Evolutionary conservation across 441 rosid genomes (phyloP).

Genomic region (Brassica hybrid): DNA sequence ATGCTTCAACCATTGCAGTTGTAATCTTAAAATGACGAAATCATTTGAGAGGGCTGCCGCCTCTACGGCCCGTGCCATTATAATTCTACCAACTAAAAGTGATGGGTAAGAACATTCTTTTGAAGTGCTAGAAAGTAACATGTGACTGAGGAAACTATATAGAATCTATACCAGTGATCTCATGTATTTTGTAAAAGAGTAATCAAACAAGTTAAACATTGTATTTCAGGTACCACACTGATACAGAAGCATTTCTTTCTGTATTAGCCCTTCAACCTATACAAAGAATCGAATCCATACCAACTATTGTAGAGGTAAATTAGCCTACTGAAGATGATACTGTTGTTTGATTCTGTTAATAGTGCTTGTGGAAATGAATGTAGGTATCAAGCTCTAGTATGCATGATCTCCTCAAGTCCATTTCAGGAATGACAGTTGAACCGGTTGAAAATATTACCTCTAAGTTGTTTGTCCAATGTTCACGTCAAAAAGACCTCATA

Average conservation of each 20-base stretch:
- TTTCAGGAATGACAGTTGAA: slow-evolving; percentile 83
- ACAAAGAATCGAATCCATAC: slow-evolving; percentile 66
- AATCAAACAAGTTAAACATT: slow-evolving; percentile 41
- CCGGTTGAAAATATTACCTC: slow-evolving; percentile 93
- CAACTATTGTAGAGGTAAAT: slow-evolving; percentile 93
- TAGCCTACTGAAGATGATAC: neutral
- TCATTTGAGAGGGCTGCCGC: slow-evolving; percentile 96
- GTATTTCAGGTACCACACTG: slow-evolving; percentile 80
- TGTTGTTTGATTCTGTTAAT: neutral
- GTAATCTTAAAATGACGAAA: slow-evolving; percentile 89
- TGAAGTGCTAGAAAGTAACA: slow-evolving; percentile 17
- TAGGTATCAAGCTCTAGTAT: slow-evolving; percentile 89
- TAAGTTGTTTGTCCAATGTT: slow-evolving; percentile 96
- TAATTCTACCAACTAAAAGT: slow-evolving; percentile 83
- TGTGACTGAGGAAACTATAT: neutral
- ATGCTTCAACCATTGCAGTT: slow-evolving; percentile 63
- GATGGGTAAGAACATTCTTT: slow-evolving; percentile 60
- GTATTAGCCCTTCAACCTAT: slow-evolving; percentile 95
- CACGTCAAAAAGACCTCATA: slow-evolving; percentile 90
- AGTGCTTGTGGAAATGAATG: slow-evolving; percentile 30
- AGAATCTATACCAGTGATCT: neutral
- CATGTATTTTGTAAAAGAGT: neutral
- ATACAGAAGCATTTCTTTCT: slow-evolving; percentile 91
- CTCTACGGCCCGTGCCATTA: slow-evolving; percentile 82
- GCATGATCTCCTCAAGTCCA: slow-evolving; percentile 83